phyloP scores from a whole-genome alignment of 208 protist genomes.

The Trypanosoma rangeli region DNA sequence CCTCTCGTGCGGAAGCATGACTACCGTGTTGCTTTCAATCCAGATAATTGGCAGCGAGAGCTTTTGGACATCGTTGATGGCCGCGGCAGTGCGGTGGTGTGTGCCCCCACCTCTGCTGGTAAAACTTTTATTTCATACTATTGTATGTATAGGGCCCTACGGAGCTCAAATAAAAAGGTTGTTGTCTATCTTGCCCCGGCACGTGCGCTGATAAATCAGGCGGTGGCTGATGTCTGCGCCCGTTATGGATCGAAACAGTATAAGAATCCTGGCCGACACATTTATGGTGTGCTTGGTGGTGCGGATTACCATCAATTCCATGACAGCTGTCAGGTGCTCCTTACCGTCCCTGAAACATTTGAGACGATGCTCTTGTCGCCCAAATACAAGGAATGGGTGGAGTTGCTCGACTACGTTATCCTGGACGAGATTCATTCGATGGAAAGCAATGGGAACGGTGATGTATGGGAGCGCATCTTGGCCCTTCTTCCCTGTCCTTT shows the following conservation, averaged over 20 bases:
- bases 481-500: conserved; percentile 91
- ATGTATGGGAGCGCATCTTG: conserved; percentile 94
- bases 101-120: conserved; percentile 93
- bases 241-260: conserved; percentile 92
- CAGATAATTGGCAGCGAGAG: conserved; percentile 94
- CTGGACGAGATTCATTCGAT: conserved; percentile 96
- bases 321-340: conserved; percentile 91
- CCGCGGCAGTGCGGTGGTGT: conserved; percentile 92
- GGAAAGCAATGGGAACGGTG: conserved; percentile 86
- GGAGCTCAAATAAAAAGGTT: conserved; percentile 80
- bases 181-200: conserved; percentile 93
- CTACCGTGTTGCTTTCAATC: conserved; percentile 93
- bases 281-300: conserved; percentile 88
- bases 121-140: conserved; percentile 98
- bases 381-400: conserved; percentile 79
- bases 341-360: conserved; percentile 92
- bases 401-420: conserved; percentile 93
- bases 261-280: conserved; percentile 55
- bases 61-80: conserved; percentile 94
- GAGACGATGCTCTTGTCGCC: conserved; percentile 92
- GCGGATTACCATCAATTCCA: conserved; percentile 85
- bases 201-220: conserved; percentile 95
- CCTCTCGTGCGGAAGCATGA: conserved; percentile 65
- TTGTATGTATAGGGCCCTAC: conserved; percentile 92
- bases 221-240: conserved; percentile 91